Conservation (phyloP, 345 rosid species). For the Citropsis articulata region DNA sequence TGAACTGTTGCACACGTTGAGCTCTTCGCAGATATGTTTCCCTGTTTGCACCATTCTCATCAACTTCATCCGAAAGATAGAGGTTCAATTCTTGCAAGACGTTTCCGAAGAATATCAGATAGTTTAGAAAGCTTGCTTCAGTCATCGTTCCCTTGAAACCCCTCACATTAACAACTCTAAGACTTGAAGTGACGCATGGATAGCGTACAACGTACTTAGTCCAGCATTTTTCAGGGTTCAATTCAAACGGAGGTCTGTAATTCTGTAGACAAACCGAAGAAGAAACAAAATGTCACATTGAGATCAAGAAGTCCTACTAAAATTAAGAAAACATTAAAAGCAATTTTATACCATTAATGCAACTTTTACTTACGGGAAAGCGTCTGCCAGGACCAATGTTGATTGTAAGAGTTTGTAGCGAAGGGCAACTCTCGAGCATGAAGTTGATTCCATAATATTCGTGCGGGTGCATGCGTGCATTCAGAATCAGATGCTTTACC, state of each 20-base stretch:
- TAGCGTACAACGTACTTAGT: background rate
- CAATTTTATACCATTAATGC: background rate
- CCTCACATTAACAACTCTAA: conserved; percentile 36
- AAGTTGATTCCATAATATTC: conserved; percentile 41
- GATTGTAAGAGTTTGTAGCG: conserved; percentile 34
- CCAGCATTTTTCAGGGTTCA: conserved; percentile 18
- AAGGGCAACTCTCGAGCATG: conserved; percentile 34
- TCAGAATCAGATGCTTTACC: conserved; percentile 34
- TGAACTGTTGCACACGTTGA: background rate
- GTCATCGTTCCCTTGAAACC: conserved; percentile 21
- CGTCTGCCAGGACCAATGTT: conserved; percentile 18
- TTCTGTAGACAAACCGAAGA: background rate
- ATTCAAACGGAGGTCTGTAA: conserved; percentile 12
- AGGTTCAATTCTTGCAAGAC: conserved; percentile 26
- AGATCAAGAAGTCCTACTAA: background rate
- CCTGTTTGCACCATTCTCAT: background rate
- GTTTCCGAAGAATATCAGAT: conserved; percentile 20
- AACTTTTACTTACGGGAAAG: conserved; percentile 25
- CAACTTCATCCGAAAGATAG: conserved; percentile 9
- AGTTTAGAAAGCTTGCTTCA: conserved; percentile 21
- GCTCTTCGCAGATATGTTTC: background rate
- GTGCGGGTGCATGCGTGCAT: conserved; percentile 21
- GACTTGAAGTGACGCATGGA: conserved; percentile 25
- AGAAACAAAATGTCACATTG: background rate
- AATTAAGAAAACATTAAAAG: background rate